These are phyloP conservation scores for Colletotrichum tropicicola DNA, from an alignment of 2,329 filamentous ascomycete genomes.

Conservation along the genomic window DNA sequence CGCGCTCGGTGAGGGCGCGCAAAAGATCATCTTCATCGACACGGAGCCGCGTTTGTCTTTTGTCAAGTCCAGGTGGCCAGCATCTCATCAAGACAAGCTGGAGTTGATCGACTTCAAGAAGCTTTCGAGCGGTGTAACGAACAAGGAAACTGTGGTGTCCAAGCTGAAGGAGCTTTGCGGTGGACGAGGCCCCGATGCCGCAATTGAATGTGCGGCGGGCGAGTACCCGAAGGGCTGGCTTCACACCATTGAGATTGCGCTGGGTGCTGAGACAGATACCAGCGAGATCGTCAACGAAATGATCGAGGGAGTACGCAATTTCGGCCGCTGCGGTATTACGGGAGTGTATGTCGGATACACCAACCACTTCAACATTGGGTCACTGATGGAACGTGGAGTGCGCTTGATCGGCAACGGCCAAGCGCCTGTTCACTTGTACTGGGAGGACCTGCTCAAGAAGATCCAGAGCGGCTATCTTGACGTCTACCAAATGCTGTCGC, in stretches of 20 bases:
- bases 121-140: conserved; percentile 65
- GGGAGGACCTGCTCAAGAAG: conserved; percentile 76
- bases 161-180: conserved; percentile 78
- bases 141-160: conserved; percentile 70
- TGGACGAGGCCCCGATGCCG: conserved; percentile 78
- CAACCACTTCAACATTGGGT: conserved; percentile 85
- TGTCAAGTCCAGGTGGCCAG: conserved; percentile 68
- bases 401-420: conserved; percentile 76
- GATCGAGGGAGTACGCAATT: conserved; percentile 77
- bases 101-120: conserved; percentile 75
- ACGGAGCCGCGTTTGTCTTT: conserved; percentile 75
- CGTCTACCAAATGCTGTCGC: conserved; percentile 82
- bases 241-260: conserved; percentile 64
- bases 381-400: conserved; percentile 87
- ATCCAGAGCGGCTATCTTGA: conserved; percentile 77
- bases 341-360: conserved; percentile 75
- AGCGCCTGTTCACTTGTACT: conserved; percentile 83
- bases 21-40: conserved; percentile 82
- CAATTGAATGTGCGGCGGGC: conserved; percentile 72
- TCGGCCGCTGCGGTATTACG: conserved; percentile 79
- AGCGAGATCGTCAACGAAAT: conserved; percentile 84
- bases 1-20: conserved; percentile 77
- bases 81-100: conserved; percentile 59
- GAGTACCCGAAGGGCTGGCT: conserved; percentile 70
- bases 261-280: conserved; percentile 84